These are phyloP conservation scores for Starmerella sirachaensis DNA, from an alignment of 805 yeast species.

Conservation along the genomic window DNA sequence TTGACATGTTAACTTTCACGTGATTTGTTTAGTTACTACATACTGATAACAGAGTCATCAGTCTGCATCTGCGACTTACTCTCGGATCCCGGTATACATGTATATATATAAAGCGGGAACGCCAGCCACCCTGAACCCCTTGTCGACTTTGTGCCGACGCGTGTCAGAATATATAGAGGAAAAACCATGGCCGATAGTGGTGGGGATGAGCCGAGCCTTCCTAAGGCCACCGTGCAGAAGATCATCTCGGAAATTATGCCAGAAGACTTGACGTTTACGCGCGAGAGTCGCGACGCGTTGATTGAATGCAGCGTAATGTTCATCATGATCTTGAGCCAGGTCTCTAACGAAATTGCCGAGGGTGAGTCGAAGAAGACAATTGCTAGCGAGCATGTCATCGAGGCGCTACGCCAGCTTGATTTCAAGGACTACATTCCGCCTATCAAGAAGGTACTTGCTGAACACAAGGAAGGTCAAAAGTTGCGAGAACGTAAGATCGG, in stretches of 20 bases:
- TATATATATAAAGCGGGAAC: too few relatives aligned
- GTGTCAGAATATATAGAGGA: too few relatives aligned
- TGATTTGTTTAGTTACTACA: too few relatives aligned
- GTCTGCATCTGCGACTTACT: too few relatives aligned
- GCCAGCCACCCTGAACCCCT: too few relatives aligned
- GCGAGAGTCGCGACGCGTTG: conserved; percentile 88
- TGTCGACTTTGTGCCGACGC: too few relatives aligned
- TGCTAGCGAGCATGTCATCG: conserved; percentile 89
- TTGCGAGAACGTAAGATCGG: conserved; percentile 80
- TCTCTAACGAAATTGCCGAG: conserved; percentile 91
- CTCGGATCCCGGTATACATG: too few relatives aligned
- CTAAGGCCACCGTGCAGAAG: conserved; percentile 83
- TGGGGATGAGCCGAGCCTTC: conserved; percentile 31
- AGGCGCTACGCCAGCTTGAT: conserved; percentile 78
- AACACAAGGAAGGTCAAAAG: conserved; percentile 79
- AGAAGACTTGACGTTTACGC: conserved; percentile 72
- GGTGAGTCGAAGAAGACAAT: conserved; percentile 92
- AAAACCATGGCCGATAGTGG: too few relatives aligned
- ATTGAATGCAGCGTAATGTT: conserved; percentile 95
- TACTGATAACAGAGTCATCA: too few relatives aligned
- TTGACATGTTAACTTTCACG: too few relatives aligned
- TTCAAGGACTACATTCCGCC: conserved; percentile 75
- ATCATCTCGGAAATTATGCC: conserved; percentile 85
- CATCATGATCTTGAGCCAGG: conserved; percentile 86
- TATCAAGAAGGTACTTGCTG: conserved; percentile 63